A percentile compares a stretch with the other conserved stretches of the same genome.
phyloP scores from a whole-genome alignment of 2,329 filamentous ascomycete species.

The Dactylella cylindrospora region DNA sequence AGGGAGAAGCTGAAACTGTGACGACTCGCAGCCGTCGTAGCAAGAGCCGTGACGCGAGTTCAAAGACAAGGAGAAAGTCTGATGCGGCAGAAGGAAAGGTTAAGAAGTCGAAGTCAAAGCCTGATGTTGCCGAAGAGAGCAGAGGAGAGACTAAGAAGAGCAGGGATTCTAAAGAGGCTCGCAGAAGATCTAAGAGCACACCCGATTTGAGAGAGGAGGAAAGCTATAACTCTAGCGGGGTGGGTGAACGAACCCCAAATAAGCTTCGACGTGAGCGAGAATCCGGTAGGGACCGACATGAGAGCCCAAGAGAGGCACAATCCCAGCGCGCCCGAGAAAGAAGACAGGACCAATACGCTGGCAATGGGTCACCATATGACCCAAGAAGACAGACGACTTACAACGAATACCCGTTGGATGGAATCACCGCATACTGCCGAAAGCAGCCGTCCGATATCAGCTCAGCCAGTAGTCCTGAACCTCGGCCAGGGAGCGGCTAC shows the following conservation, averaged over 20 bases:
- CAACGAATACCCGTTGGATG: slow-evolving; percentile 90
- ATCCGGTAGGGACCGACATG: slow-evolving; percentile 10
- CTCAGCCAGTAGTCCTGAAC: slow-evolving; percentile 66
- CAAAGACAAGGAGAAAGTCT: slow-evolving; percentile 40
- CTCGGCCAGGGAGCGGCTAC: slow-evolving; percentile 75
- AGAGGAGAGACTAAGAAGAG: slow-evolving; percentile 30
- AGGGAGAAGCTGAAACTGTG: slow-evolving; percentile 21
- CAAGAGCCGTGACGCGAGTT: slow-evolving; percentile 23
- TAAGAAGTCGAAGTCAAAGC: slow-evolving; percentile 36
- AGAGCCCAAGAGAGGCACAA: slow-evolving; percentile 6
- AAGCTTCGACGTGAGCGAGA: slow-evolving; percentile 22
- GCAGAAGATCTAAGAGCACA: slow-evolving; percentile 34
- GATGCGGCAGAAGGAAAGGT: slow-evolving; percentile 14
- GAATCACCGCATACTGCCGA: slow-evolving; percentile 93
- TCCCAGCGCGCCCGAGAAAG: slow-evolving; percentile 6
- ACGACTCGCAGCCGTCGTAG: slow-evolving; percentile 32
- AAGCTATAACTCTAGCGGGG: slow-evolving; percentile 20
- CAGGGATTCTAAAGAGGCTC: slow-evolving; percentile 28
- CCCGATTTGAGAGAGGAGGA: slow-evolving; percentile 39
- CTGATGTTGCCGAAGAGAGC: slow-evolving; percentile 14
- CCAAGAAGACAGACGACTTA: slow-evolving; percentile 60
- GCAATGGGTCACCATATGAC: slow-evolving; percentile 23
- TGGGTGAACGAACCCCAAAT: slow-evolving; percentile 17
- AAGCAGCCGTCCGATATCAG: slow-evolving; percentile 66
- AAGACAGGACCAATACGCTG: slow-evolving; percentile 26